Base-by-base conservation (phyloP, 2,329 filamentous ascomycete genomes). In the Stagonosporopsis cucurbitacearum region DNA sequence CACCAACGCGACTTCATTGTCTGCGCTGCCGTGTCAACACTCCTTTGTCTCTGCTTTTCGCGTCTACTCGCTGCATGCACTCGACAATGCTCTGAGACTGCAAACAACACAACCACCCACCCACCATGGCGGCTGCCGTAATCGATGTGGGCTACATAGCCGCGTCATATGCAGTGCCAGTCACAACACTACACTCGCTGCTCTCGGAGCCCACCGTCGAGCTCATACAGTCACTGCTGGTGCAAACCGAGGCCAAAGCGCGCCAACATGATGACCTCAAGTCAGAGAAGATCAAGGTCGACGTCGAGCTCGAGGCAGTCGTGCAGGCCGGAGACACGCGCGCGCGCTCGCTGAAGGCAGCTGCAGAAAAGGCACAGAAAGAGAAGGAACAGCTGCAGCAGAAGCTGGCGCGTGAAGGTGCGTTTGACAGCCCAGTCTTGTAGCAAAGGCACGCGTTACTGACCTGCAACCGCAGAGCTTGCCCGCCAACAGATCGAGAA, bases 221-320 rank as follows among this genome's bases (percentile, higher is more conserved):
- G 12, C 86, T 96, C 23, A 89, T 97, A 62, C 83, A 85, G 55
- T 81, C 85, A 37, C 82, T 99, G 48, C 83, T 99, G 36, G 82
- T 86, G 59, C 88, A 90, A 23, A 85, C 98, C 49, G 84, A 88
- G 22, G 79, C 81, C 26, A 96, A 95, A 75, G 92, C 91, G 32
- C 90, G 88, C 67, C 92, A 96, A 68, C 88, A 86, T 67, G 92
- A 96, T 72, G 84, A 87, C 35, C 79, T 96, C 36, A 91, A 89
- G 67, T 88, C 94, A 9, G 91, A 96, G 63, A 98, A 97, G 78
- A 83, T 97, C 40, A 88, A 91, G 64, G 81, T 91, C 41, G 92
- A 96, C 68, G 95, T 99, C 40, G 93, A 98, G 79, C 84, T 98
- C 7, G 95, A 99, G 75, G 95, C 92, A 75, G 89, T 89, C 17